Evolutionary conservation across 441 rosid genomes (phyloP).

Genomic region (Isatis lusitanica): DNA sequence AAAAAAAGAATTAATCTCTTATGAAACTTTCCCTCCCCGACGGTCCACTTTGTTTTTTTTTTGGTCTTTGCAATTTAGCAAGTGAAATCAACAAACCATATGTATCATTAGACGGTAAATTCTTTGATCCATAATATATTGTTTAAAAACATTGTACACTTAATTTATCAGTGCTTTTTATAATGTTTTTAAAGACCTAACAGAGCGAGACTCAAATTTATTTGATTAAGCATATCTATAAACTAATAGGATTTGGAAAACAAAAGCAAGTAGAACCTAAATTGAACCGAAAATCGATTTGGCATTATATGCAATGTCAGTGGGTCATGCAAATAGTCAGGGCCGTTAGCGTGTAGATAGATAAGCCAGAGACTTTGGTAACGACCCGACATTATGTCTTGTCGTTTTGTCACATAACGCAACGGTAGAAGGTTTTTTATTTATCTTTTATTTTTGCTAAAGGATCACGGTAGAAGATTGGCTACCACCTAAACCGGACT

Average conservation of each 20-base stretch:
- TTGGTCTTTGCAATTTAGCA: slow-evolving; percentile 1
- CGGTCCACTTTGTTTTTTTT: slow-evolving; percentile 9
- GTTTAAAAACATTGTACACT: no score
- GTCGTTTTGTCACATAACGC: slow-evolving; percentile 23
- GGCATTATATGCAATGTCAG: slow-evolving; percentile 22
- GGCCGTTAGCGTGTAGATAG: slow-evolving; percentile 28
- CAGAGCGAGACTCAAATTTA: no score
- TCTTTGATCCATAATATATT: no score
- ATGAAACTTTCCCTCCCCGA: slow-evolving; percentile 9
- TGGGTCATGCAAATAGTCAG: slow-evolving; percentile 20
- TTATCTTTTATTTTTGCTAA: neutral
- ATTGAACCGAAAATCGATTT: slow-evolving; percentile 13
- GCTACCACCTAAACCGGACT: slow-evolving; percentile 16
- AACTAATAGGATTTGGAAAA: neutral
- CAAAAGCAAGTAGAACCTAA: neutral
- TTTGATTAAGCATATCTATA: neutral
- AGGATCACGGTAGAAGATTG: neutral
- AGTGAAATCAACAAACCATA: neutral
- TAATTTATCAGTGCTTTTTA: no score
- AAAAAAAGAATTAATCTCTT: neutral
- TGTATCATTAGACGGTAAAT: neutral
- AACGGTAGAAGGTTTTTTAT: slow-evolving; percentile 18
- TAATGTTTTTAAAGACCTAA: neutral
- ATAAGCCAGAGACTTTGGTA: slow-evolving; percentile 36
- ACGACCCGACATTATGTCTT: slow-evolving; percentile 36